Evolutionary conservation across 2,329 filamentous ascomycete species (phyloP), one percentile per base, ranked within the genome.

Genomic region (Aspergillus eucalypticola): DNA sequence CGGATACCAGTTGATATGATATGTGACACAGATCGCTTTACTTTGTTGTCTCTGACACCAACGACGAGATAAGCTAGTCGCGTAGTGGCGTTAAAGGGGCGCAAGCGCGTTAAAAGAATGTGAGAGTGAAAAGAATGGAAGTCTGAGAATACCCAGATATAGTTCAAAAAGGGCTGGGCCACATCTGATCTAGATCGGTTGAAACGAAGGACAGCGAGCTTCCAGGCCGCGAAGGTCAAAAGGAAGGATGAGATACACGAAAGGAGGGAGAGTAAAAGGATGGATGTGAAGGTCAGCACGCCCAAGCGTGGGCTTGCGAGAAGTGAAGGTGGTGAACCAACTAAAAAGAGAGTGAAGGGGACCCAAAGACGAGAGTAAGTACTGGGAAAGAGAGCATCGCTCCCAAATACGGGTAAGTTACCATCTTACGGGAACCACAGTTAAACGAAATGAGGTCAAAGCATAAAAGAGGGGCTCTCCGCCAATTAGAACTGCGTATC

Each of bases 151-250:
- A 7, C 38, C 15, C 38, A 50, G 48, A 64, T 46, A 61, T 61
- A 60, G 41, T 59, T 44, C 56, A 55, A 32, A 35, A 50, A 51
- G 23, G 58, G 60, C 60, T 61, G 59, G 64, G 55, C 42, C 52
- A 62, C 60, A 65, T 60, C 67, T 62, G 63, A 63, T 51, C 46
- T 53, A 64, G 60, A 66, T 67, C 61, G 67, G 70, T 69, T 11
- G 5, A 72, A 75, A 74, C 64, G 73, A 75, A 71, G 69, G 71
- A 70, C 71, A 68, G 73, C 72, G 70, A 72, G 71, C 68, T 68
- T 69, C 73, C 68, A 69, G 67, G 69, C 67, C 63, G 64, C 66
- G 64, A 63, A 54, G 58, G 59, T 58, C 55, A 61, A 56, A 63
- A 48, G 54, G 61, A 60, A 39, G 59, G 46, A 54, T 55, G 53